Conservation (phyloP, 139 green algal species). For the Micromonas pusilla region DNA sequence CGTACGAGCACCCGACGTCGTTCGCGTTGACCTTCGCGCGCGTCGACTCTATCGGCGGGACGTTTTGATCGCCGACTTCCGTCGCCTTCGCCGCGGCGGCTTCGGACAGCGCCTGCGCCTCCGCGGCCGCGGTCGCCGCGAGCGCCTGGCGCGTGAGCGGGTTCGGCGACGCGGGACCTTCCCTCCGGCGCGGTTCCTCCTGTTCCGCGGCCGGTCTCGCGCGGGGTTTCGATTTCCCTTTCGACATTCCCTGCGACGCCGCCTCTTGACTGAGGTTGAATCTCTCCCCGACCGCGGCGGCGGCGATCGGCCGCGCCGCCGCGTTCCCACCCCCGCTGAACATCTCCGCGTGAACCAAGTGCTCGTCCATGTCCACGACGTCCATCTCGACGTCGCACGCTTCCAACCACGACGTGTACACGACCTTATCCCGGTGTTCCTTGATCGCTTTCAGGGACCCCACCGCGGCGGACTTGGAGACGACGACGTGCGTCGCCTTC, state of each 20-base stretch:
- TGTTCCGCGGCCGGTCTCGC: neutral
- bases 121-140: too few species aligned
- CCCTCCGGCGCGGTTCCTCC: neutral
- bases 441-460: neutral
- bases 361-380: neutral
- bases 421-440: neutral
- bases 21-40: neutral
- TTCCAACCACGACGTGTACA: neutral
- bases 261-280: neutral
- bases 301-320: too few species aligned
- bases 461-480: neutral
- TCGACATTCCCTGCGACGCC: neutral
- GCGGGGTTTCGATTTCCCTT: neutral
- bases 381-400: neutral
- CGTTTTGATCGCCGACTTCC: neutral
- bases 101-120: neutral
- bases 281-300: neutral
- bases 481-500: conserved; percentile 15
- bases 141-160: neutral
- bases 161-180: neutral
- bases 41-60: neutral
- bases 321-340: neutral
- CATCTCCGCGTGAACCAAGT: neutral
- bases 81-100: neutral
- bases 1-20: neutral